These are phyloP conservation scores for Monosporascus sp. DNA, from an alignment of 2,329 filamentous ascomycete genomes.

Conservation along the genomic window DNA sequence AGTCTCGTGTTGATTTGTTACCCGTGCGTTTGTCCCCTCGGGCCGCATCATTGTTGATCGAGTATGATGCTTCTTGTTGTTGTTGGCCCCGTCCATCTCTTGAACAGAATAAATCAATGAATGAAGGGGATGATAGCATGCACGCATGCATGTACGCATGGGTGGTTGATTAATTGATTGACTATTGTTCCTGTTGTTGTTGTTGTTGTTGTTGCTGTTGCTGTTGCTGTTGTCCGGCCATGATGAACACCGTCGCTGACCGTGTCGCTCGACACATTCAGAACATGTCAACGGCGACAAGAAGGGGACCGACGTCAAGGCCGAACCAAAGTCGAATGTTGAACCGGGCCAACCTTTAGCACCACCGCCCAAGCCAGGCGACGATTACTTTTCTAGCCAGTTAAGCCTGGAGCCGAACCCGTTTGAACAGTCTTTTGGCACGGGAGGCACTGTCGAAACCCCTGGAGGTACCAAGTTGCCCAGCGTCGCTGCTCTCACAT, in stretches of 20 bases:
- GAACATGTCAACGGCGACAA: conserved; percentile 36
- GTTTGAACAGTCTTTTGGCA: conserved; percentile 90
- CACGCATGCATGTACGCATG: background rate
- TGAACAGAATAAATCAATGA: background rate
- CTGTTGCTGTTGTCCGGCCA: background rate
- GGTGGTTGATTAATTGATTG: too few relatives aligned
- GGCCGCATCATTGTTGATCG: background rate
- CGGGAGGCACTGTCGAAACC: conserved; percentile 62
- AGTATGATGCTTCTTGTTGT: background rate
- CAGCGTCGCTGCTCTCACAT: conserved; percentile 84
- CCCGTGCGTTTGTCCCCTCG: background rate
- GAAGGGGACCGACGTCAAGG: conserved; percentile 43
- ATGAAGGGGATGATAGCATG: background rate
- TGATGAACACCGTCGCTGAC: conserved; percentile 18
- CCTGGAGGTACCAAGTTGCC: conserved; percentile 80
- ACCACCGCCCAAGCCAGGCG: conserved; percentile 62
- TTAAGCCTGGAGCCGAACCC: conserved; percentile 87
- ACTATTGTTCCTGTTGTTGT: too few relatives aligned
- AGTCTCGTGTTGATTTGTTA: conserved; percentile 10
- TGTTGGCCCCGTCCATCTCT: background rate
- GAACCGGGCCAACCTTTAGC: conserved; percentile 62
- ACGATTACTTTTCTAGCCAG: conserved; percentile 64
- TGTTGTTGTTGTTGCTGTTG: background rate
- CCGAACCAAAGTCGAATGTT: conserved; percentile 47
- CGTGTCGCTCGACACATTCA: conserved; percentile 20